These are phyloP conservation scores for Fusarium sp. DNA, from an alignment of 2,329 filamentous ascomycete genomes.

Conservation along the genomic window DNA sequence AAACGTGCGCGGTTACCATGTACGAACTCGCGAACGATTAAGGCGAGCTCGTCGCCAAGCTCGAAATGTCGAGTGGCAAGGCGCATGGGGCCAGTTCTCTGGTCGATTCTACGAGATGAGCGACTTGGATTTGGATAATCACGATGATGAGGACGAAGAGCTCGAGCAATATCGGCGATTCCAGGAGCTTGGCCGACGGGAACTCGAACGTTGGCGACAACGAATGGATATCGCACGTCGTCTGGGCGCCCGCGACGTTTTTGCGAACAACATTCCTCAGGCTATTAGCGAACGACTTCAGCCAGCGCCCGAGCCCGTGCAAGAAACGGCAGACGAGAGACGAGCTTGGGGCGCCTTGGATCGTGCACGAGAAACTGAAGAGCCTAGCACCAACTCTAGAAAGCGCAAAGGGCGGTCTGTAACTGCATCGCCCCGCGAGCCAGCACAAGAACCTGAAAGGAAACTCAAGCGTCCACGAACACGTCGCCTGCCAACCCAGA, in stretches of 20 bases:
- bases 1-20: conserved; percentile 51
- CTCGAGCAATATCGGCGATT: conserved; percentile 65
- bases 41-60: conserved; percentile 67
- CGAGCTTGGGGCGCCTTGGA: conserved; percentile 93
- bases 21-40: conserved; percentile 68
- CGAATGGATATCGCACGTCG: conserved; percentile 84
- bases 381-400: conserved; percentile 63
- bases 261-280: conserved; percentile 69
- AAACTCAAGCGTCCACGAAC: conserved; percentile 90
- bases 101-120: conserved; percentile 70
- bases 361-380: conserved; percentile 78
- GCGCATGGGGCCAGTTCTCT: conserved; percentile 78
- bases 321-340: conserved; percentile 82
- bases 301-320: conserved; percentile 63
- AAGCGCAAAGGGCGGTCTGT: conserved; percentile 80
- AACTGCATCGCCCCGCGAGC: conserved; percentile 76
- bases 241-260: conserved; percentile 79
- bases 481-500: conserved; percentile 67
- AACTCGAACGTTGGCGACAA: conserved; percentile 81
- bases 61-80: conserved; percentile 88
- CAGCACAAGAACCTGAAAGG: conserved; percentile 77
- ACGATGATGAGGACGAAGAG: conserved; percentile 76
- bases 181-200: conserved; percentile 67
- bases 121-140: conserved; percentile 56
- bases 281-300: conserved; percentile 72